phyloP scores from a whole-genome alignment of 768 basidiomycete genomes.

The Kwoniella sp. region DNA sequence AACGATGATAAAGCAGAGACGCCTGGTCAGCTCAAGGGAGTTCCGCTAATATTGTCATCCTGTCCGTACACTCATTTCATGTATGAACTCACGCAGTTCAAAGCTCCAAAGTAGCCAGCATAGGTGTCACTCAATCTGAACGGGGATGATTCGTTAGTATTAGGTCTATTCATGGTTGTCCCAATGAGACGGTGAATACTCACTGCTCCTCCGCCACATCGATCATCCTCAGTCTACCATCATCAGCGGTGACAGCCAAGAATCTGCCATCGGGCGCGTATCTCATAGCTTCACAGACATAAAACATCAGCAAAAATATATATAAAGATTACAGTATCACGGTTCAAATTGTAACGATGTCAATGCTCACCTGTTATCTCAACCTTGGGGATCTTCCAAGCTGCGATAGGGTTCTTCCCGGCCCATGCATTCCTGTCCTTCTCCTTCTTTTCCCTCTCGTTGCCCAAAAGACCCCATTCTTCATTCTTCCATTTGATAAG shows the following conservation, averaged over 20 bases:
- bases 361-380: constrained; percentile 40
- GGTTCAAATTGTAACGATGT: too few relatives aligned
- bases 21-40: too few relatives aligned
- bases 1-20: neutral
- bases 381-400: constrained; percentile 42
- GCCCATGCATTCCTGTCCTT: constrained; percentile 43
- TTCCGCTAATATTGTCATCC: too few relatives aligned
- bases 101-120: constrained; percentile 88
- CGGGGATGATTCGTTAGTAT: too few relatives aligned
- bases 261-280: constrained; percentile 92
- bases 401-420: constrained; percentile 54
- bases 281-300: constrained; percentile 68
- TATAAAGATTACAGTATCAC: too few relatives aligned
- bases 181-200: constrained; percentile 52
- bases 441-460: constrained; percentile 28
- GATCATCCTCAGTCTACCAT: constrained; percentile 85
- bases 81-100: constrained; percentile 64
- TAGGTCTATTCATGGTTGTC: too few relatives aligned
- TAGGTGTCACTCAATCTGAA: constrained; percentile 86
- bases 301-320: neutral
- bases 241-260: constrained; percentile 87
- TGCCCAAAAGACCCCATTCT: constrained; percentile 33
- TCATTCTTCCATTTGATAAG: constrained; percentile 55
- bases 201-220: constrained; percentile 85
- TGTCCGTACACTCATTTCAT: neutral